Percentiles rank a stretch among this genome's conserved stretches.
Conservation (phyloP, 192 early-diverging fungal species). For the Coemansia sp. region DNA sequence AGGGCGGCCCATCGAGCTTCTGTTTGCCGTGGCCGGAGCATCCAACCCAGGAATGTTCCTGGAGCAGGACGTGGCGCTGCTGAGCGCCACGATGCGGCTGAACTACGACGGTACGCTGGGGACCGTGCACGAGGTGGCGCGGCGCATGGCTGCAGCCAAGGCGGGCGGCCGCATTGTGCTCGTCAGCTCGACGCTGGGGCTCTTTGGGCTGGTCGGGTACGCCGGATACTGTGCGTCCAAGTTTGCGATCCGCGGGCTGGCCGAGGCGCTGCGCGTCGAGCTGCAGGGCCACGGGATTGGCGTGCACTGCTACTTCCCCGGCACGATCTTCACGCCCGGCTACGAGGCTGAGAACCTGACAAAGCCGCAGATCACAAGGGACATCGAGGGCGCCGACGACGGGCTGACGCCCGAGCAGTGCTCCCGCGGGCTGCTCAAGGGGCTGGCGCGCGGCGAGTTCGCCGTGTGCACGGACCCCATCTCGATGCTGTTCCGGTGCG, state of each 20-base stretch:
- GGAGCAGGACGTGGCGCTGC: constrained; percentile 61
- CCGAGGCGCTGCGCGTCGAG: constrained; percentile 70
- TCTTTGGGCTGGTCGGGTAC: constrained; percentile 73
- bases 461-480: constrained; percentile 46
- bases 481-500: constrained; percentile 40
- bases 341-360: constrained; percentile 73
- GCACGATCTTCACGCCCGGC: constrained; percentile 70
- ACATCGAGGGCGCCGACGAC: constrained; percentile 68
- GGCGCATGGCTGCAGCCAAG: constrained; percentile 61
- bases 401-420: constrained; percentile 66
- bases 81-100: constrained; percentile 61
- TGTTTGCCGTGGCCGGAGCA: constrained; percentile 40
- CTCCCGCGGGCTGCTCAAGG: constrained; percentile 39
- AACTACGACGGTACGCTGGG: constrained; percentile 72
- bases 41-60: constrained; percentile 67
- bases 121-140: constrained; percentile 67
- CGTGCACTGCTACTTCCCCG: constrained; percentile 74
- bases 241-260: constrained; percentile 71
- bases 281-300: constrained; percentile 64
- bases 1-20: constrained; percentile 56
- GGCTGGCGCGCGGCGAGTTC: constrained; percentile 45
- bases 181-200: constrained; percentile 68
- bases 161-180: constrained; percentile 66
- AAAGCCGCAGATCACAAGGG: constrained; percentile 69
- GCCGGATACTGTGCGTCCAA: constrained; percentile 71